phyloP scores from a whole-genome alignment of 352 stramenopile species.

The Globisporangium cystogenes region DNA sequence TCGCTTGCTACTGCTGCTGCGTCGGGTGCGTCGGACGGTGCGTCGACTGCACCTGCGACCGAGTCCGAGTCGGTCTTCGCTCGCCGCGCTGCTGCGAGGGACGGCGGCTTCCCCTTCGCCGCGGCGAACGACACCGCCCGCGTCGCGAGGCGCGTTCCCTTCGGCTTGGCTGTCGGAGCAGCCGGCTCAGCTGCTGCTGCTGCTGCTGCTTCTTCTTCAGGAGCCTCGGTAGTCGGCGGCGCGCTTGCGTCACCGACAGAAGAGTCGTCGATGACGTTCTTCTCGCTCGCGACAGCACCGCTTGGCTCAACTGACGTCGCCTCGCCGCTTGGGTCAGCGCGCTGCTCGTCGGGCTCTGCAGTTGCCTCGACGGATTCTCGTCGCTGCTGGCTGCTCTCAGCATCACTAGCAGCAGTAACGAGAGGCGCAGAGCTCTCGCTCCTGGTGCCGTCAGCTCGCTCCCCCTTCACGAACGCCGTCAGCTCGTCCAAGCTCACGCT shows the following conservation, averaged over 20 bases:
- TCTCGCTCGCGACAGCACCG: not conserved
- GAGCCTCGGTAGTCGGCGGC: not conserved
- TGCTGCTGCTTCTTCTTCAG: not conserved
- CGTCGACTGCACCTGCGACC: not conserved
- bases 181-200: not conserved
- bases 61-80: slow-evolving; percentile 15
- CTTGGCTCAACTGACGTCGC: not conserved
- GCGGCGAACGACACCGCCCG: slow-evolving; percentile 20
- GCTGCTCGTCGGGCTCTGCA: not conserved
- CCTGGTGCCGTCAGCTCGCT: not conserved
- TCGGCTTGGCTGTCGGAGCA: not conserved
- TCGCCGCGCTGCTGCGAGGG: slow-evolving; percentile 14
- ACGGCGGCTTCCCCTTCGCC: slow-evolving; percentile 8
- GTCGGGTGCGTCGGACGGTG: not conserved
- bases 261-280: not conserved
- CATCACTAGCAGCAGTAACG: too few species aligned
- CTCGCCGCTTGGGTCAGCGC: not conserved
- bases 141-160: slow-evolving; percentile 1
- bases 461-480: slow-evolving; percentile 26
- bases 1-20: not conserved
- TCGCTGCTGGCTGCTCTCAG: not conserved
- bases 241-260: not conserved
- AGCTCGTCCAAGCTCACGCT: slow-evolving; percentile 65
- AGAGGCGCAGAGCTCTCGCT: not conserved
- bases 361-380: not conserved